Evolutionary conservation across 2,329 filamentous ascomycete species (phyloP), one percentile per base, ranked within the genome.

Genomic region (Colletotrichum cereale): DNA sequence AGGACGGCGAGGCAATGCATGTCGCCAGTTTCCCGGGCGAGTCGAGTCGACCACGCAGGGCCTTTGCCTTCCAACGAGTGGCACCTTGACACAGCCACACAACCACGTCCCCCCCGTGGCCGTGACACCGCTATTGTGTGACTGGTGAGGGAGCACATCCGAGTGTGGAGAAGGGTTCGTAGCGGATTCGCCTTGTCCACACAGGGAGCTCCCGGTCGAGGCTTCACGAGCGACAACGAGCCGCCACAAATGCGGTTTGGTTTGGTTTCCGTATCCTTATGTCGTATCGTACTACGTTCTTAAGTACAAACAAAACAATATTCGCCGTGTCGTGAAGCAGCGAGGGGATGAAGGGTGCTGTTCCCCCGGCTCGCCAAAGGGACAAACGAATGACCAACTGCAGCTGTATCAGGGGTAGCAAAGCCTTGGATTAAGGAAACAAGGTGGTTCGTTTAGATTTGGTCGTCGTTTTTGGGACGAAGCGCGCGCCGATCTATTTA

Each of bases 401-500:
- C 34, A 14, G 36, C 61, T 58, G 16, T 31, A 40, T 18, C 57
- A 40, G 24, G 64, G 68, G 57, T 44, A 24, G 21, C 44, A 44
- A 40, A 47, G 53, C n/a, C 65, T 42, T 55, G 58, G 48, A 50
- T 48, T 55, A 24, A 47, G 67, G 62, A 40, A 55, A 44, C 53
- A 48, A 61, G 55, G 55, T 66, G 67, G 31, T 53, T 67, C 26
- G 56, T 31, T 48, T 24, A 53, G 60, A 66, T 47, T 34, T 31
- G 55, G 47, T 42, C 56, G 26, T 67, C 47, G 40, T 53, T 53
- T 48, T 52, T 71, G 55, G 66, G 65, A 69, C 55, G 69, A 72
- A 72, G 69, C 66, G 69, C 69, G 69, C 69, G 65, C 69, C 64
- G 69, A 64, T 63, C 69, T 71, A 68, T 68, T 71, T 71, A 53